These are phyloP conservation scores for Annona cherimola DNA, from an alignment of 164 flowering plant species.

Conservation along the genomic window DNA sequence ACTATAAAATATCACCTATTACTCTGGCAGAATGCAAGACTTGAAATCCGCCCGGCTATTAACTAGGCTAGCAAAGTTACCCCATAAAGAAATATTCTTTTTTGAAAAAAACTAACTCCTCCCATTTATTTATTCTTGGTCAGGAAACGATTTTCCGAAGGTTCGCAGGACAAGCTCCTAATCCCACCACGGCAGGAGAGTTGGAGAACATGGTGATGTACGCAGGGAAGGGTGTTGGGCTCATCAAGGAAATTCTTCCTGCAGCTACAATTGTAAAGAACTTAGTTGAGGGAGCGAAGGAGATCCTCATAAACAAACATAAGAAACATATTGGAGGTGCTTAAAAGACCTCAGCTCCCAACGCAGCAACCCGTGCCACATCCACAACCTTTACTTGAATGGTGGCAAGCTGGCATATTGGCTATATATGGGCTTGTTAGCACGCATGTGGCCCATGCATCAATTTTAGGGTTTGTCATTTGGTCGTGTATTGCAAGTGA, in stretches of 20 bases:
- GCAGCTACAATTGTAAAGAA: conserved; percentile 22
- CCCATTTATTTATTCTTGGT: too few relatives aligned
- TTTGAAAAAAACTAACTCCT: too few relatives aligned
- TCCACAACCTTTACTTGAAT: too few relatives aligned
- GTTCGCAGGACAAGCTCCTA: conserved; percentile 18
- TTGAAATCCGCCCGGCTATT: too few relatives aligned
- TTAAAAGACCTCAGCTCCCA: too few relatives aligned
- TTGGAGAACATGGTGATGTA: conserved; percentile 16
- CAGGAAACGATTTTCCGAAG: conserved; percentile 16
- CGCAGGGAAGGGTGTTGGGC: conserved; percentile 30
- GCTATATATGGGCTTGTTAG: background rate
- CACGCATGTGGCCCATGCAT: background rate
- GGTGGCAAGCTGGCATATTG: too few relatives aligned
- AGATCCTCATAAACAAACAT: conserved; percentile 11
- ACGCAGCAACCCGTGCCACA: background rate
- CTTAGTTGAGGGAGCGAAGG: conserved; percentile 22
- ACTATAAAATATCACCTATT: too few relatives aligned
- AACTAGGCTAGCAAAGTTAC: too few relatives aligned
- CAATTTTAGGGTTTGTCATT: background rate
- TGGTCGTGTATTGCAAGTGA: background rate
- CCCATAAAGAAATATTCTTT: too few relatives aligned
- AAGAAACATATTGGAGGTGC: conserved; percentile 13
- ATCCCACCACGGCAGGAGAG: conserved; percentile 15
- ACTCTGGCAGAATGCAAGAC: too few relatives aligned
- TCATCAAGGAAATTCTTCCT: conserved; percentile 22